phyloP scores from a whole-genome alignment of 805 yeast genomes.

The Candida sakaeoensis region DNA sequence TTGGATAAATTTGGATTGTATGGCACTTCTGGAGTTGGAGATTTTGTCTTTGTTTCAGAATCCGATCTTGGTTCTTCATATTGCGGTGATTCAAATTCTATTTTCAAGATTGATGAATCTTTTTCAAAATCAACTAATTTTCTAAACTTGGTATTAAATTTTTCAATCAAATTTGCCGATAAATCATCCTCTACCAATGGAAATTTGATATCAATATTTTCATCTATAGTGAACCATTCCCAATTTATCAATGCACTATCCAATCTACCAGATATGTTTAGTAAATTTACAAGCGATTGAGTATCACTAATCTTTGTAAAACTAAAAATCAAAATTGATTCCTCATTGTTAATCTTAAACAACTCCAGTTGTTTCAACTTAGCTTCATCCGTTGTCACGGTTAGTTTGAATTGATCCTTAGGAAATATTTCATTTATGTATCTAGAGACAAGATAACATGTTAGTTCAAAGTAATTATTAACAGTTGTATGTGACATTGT shows the following conservation, averaged over 20 bases:
- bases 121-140: constrained; percentile 10
- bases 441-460: constrained; percentile 17
- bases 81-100: constrained; percentile 3
- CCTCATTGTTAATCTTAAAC: not conserved
- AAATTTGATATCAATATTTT: constrained; percentile 13
- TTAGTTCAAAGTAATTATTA: constrained; percentile 20
- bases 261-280: constrained; percentile 12
- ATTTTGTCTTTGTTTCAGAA: constrained; percentile 5
- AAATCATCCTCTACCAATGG: constrained; percentile 21
- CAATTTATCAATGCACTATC: constrained; percentile 22
- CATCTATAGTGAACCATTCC: constrained; percentile 14
- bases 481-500: constrained; percentile 5
- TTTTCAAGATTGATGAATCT: constrained; percentile 7
- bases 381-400: constrained; percentile 3
- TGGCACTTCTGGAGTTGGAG: constrained; percentile 9
- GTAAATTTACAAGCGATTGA: constrained; percentile 11
- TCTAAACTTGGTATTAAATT: constrained; percentile 17
- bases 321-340: constrained; percentile 9
- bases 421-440: constrained; percentile 17
- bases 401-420: constrained; percentile 9
- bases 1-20: not conserved
- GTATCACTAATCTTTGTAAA: constrained; percentile 8
- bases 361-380: constrained; percentile 15
- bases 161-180: constrained; percentile 17
- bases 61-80: constrained; percentile 9